Evolutionary conservation across 225 moss, liverwort and hornwort species (phyloP), one percentile per base, ranked within the genome.

Genomic region (Antitrichia curtipendula): DNA sequence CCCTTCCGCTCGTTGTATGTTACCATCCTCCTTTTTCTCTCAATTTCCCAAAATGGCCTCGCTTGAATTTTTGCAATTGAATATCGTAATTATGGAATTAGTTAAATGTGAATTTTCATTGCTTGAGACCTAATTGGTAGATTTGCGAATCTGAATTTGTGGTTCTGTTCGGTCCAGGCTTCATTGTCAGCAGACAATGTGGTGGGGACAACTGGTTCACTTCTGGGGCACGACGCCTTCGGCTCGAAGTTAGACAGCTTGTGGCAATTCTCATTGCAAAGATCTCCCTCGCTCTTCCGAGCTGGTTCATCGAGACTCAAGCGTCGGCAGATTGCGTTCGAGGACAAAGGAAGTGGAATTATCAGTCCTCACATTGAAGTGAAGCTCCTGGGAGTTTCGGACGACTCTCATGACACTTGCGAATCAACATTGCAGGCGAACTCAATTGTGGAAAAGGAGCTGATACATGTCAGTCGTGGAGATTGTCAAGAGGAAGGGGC

Each of bases 391-490:
- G 62, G 66, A 52, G 81, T 50, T 31, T 38, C 85, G 13, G 64
- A 49, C 36, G 65, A 62, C 22, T 64, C n/a, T 63, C 57, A 84
- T 87, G 81, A 43, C 43, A 66, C 20, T 40, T 14, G 70, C 34
- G 76, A 76, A 29, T 20, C 82, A 40, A 28, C 32, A 73, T 65
- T 59, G 90, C 59, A 75, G 91, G 66, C 68, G 62, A 53, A 74
- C 66, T 77, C 63, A 34, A 25, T 61, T 56, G 85, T 50, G 62
- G 59, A 82, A 3, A 77, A 82, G 57, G 86, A 78, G 84, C 64
- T 90, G 90, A 86, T 82, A 88, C 88, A 90, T 91, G 90, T 86
- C 85, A 85, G 80, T 82, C 43, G 75, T 57, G 78, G 63, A 60
- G 80, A 45, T 62, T 62, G 53, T 65, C 28, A 64, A 75, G 45